Base-by-base conservation (phyloP, 2,329 filamentous ascomycete genomes). In the Ophiostoma novo-ulmi region DNA sequence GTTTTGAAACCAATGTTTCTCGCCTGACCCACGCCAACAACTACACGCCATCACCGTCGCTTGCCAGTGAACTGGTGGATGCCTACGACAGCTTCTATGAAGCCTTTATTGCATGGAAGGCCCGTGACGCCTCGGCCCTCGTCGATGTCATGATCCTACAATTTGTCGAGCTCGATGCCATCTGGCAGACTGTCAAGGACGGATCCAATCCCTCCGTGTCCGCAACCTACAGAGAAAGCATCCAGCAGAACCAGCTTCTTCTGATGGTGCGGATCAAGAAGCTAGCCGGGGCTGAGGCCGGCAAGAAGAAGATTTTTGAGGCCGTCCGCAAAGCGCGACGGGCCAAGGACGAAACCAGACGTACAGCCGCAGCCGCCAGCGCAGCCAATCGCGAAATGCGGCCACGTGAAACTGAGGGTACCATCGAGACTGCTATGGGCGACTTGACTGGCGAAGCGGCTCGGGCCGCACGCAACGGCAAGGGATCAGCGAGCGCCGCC, bases 141-240 rank as follows among this genome's bases (percentile, higher is more conserved):
- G 88, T 94, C 69, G 90, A 94, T 75, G 89, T 92, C 70, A 94
- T 95, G 91, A 84, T 94, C n/a, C 85, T 92, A 76, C 91, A 93
- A 74, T 94, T 94, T 78, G 91, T 94, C 22, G 91, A 93, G 77
- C 85, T 95, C 1, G 92, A 95, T 76, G 89, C 89, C 48, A 94
- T 94, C 67, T 91, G 91, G 84, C 90, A 93, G 77, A 91, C 90
- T 2, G 91, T 95, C 77, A 93, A 93, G 78, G 89, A 93, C 75
- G 89, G 89, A 69, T 91, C 88, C 0, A 88, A 91, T 67, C 88
- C 90, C 55, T 87, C 88, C 20, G 91, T 93, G 2, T 87, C 90
- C 0, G 87, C 87, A 22, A 87, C 93, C n/a, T 94, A 94, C 77
- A 87, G 88, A 48, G 86, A 92, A 75, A 93, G 91, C 72, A 93